These are phyloP conservation scores for Coffea canephora DNA, from an alignment of 257 asterid species.

Conservation along the genomic window DNA sequence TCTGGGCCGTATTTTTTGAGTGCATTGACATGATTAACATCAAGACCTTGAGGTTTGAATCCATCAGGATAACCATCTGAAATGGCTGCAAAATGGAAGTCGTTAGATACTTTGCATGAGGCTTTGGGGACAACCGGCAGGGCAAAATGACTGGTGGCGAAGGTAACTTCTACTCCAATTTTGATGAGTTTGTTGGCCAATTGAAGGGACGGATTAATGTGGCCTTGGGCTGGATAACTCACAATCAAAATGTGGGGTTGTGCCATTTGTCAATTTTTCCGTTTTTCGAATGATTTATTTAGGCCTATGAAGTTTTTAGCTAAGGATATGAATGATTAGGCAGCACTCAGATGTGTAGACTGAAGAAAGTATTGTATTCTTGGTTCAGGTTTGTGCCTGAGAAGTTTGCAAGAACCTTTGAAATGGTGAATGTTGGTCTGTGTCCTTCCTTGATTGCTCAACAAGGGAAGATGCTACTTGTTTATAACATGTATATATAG, in stretches of 20 bases:
- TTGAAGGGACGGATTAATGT: conserved; percentile 31
- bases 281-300: too few species aligned
- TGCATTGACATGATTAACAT: conserved; percentile 8
- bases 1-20: conserved; percentile 16
- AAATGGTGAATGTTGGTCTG: too few species aligned
- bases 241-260: conserved; percentile 22
- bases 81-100: conserved; percentile 19
- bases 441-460: too few species aligned
- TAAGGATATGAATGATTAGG: too few species aligned
- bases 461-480: too few species aligned
- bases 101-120: background rate
- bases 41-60: conserved; percentile 1
- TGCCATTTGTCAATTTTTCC: background rate
- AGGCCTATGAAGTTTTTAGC: too few species aligned
- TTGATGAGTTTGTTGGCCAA: conserved; percentile 25
- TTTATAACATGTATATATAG: too few species aligned
- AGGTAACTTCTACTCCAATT: conserved; percentile 26
- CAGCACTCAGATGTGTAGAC: too few species aligned
- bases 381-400: too few species aligned
- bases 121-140: background rate
- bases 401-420: too few species aligned
- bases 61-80: conserved; percentile 28
- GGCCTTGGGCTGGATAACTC: conserved; percentile 33
- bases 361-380: too few species aligned
- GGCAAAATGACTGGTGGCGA: conserved; percentile 18